Base-by-base conservation (phyloP, 257 asterid genomes). In the Dorcoceras hygrometricum region DNA sequence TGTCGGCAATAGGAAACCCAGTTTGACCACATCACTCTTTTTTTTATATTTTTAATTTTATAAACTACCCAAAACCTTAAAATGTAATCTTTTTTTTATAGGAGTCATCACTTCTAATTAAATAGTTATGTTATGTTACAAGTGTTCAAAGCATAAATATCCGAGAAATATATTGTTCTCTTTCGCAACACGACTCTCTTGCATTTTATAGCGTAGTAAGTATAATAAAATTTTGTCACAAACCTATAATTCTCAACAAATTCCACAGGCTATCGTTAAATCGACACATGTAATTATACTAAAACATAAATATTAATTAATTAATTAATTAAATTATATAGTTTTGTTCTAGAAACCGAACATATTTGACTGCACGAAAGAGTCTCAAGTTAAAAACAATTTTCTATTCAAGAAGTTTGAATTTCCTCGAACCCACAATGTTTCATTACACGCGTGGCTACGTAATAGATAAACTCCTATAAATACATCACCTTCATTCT, bases 341-440 rank as follows among this genome's bases (percentile, higher is more conserved):
- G n/a, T n/a, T n/a, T n/a, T n/a, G 20, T 11, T 27, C n/a, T 10
- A 6, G 25, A 27, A 55, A 53, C 14, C 68, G 48, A 51, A 11
- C 63, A 39, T 39, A 39, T 2, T 39, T 39, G 50, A 12, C n/a
- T 11, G 50, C 3, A 18, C n/a, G 3, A 39, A 39, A 12, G 50
- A 12, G 50, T 39, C n/a, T 39, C 50, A 6, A 39, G n/a, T 39
- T 12, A 39, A 12, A 36, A 12, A 39, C 50, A 39, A 0, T 11
- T 11, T 11, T 39, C 50, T 3, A 0, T 39, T 39, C 53, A 60
- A 18, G 6, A 4, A 6, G n/a, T 7, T 48, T 14, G 5, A 12
- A 5, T 29, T 55, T 71, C 58, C 64, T 32, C 3, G 51, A 53
- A 65, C 11, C 46, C 46, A 24, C 72, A 18, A 2, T 54, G 28